Percentiles rank a stretch among this genome's conserved stretches.
phyloP scores from a whole-genome alignment of 768 basidiomycete genomes.

The Rhizopogon rudus region DNA sequence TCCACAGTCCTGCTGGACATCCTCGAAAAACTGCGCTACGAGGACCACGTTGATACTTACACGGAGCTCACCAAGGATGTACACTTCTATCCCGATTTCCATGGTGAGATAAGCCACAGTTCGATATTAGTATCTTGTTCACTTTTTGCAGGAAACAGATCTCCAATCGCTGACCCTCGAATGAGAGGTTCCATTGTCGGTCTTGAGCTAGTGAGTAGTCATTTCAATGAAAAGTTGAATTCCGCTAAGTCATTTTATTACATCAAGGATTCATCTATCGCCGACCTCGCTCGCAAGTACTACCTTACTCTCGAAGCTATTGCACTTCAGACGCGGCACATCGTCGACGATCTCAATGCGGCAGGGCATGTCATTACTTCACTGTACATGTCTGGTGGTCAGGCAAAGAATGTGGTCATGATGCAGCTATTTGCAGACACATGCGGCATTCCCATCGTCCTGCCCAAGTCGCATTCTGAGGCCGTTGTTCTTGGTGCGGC shows the following conservation, averaged over 20 bases:
- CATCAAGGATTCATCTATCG: slow-evolving; percentile 58
- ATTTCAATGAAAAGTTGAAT: background rate
- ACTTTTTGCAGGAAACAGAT: slow-evolving; percentile 73
- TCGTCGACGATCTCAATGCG: slow-evolving; percentile 83
- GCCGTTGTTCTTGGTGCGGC: slow-evolving; percentile 92
- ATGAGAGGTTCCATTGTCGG: slow-evolving; percentile 94
- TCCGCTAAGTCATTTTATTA: background rate
- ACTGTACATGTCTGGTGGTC: slow-evolving; percentile 91
- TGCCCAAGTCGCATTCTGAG: slow-evolving; percentile 69
- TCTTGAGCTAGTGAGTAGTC: slow-evolving; percentile 58
- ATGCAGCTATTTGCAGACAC: slow-evolving; percentile 89
- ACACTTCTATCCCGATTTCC: slow-evolving; percentile 94
- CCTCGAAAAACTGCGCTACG: slow-evolving; percentile 60
- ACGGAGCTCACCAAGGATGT: slow-evolving; percentile 87
- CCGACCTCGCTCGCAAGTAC: slow-evolving; percentile 87
- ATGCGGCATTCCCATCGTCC: slow-evolving; percentile 76
- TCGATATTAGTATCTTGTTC: background rate
- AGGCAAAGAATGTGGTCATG: slow-evolving; percentile 80
- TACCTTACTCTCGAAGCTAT: slow-evolving; percentile 90
- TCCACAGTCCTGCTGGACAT: slow-evolving; percentile 63
- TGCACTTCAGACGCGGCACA: slow-evolving; percentile 91
- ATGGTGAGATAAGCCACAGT: slow-evolving; percentile 44
- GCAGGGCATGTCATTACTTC: slow-evolving; percentile 77
- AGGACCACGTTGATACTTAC: slow-evolving; percentile 50
- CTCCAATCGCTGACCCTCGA: slow-evolving; percentile 90